Evolutionary conservation across 164 flowering plant genomes (phyloP), one percentile per base, ranked within the genome.

Genomic region (Kalanchoe fedtschenkoi): DNA sequence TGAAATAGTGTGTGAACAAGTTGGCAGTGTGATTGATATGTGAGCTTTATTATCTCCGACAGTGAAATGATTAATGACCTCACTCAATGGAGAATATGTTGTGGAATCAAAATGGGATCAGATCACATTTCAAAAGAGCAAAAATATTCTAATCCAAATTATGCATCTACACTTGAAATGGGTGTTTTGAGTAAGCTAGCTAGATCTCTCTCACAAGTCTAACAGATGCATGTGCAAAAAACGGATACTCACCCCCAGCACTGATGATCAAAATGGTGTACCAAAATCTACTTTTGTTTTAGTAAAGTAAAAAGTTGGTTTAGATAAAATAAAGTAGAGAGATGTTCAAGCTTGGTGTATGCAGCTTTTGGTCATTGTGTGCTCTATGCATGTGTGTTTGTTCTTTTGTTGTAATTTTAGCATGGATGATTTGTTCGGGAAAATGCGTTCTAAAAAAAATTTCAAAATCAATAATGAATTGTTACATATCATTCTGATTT

Each of bases 51-150:
- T 47, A 47, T 47, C n/a, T n/a, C 56, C 56, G 8, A 51, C 5
- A 51, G 17, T 15, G 56, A 26, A 24, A 4, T 51, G 56, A 51
- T 24, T 9, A 13, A 51, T 26, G 32, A 13, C 32, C 3, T 51
- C 54, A 47, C 54, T 7, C 15, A 51, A 51, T 30, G 17, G 32
- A 47, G 32, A 51, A 51, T 51, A 51, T 51, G 32, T 26, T 24
- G 56, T 51, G 55, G 56, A 30, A 24, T 51, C 56, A 51, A 51
- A 51, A 47, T 47, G 54, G 54, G 14, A 47, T 47, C 54, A 21
- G 19, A 44, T 19, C 51, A 19, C n/a, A n/a, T n/a, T n/a, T n/a
- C n/a, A n/a, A n/a, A n/a, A 44, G 22, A 44, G 22, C 54, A 47
- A 47, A 3, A 47, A 47, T 22, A 47, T 22, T 26, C 54, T 51